These are phyloP conservation scores for Quercus variabilis DNA, from an alignment of 306 rosid genomes.

Conservation along the genomic window DNA sequence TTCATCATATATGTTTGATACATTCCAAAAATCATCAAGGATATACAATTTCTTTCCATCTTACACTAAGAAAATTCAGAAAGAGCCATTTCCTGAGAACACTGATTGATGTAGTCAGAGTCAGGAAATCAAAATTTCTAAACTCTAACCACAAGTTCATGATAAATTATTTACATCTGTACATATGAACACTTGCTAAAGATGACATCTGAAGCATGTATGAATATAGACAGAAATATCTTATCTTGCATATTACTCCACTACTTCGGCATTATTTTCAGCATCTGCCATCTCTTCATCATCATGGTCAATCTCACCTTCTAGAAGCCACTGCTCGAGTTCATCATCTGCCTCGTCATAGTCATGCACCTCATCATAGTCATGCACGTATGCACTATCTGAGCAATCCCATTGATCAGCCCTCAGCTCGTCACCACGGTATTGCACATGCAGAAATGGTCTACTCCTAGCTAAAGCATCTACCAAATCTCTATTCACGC, in stretches of 20 bases:
- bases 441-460: conserved; percentile 79
- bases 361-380: conserved; percentile 53
- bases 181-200: conserved; percentile 8
- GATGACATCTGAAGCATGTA: conserved; percentile 2
- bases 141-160: neutral
- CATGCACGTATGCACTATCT: conserved; percentile 47
- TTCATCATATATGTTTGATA: neutral
- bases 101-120: neutral
- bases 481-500: conserved; percentile 69
- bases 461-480: conserved; percentile 82
- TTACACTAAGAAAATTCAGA: no score
- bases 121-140: neutral
- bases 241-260: conserved; percentile 13
- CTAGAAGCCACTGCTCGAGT: conserved; percentile 78
- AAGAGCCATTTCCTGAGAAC: neutral
- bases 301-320: conserved; percentile 48
- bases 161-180: neutral
- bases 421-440: conserved; percentile 86
- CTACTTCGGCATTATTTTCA: conserved; percentile 43
- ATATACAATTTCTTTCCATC: neutral
- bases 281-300: conserved; percentile 73
- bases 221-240: conserved; percentile 2
- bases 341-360: conserved; percentile 40
- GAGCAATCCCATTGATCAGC: conserved; percentile 57
- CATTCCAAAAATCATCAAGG: neutral